Evolutionary conservation across 768 basidiomycete species (phyloP).

Genomic region (Leccinum truebloodii): DNA sequence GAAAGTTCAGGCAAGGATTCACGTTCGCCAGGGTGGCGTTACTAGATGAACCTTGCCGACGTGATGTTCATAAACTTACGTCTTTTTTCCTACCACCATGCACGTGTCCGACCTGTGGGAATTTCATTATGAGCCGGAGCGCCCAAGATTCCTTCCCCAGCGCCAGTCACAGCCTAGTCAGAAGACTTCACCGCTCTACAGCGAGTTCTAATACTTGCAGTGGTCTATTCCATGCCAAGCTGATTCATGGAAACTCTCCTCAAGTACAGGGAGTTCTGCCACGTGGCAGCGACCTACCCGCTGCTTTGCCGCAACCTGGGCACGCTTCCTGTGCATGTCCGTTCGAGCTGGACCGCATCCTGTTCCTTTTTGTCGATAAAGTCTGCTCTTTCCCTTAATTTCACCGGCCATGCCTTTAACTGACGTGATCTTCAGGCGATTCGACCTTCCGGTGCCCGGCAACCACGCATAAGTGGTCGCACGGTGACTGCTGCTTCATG

Average conservation of each 20-base stretch:
- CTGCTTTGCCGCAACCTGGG: not conserved
- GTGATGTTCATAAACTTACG: conserved; percentile 1
- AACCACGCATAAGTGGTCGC: conserved; percentile 27
- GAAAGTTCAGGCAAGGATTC: not conserved
- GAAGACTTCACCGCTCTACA: not conserved
- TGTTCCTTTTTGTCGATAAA: conserved; percentile 13
- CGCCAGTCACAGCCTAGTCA: not conserved
- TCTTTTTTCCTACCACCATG: conserved; percentile 15
- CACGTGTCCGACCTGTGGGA: conserved; percentile 17
- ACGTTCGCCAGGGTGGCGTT: not conserved
- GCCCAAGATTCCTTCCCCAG: not conserved
- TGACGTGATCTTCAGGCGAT: conserved; percentile 29
- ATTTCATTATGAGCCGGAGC: not conserved
- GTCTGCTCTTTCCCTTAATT: conserved; percentile 27
- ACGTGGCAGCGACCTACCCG: conserved; percentile 15
- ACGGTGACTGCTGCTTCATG: conserved; percentile 20
- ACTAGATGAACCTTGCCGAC: not conserved
- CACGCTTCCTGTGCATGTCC: conserved; percentile 31
- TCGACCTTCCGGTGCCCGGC: conserved; percentile 25
- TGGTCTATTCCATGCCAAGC: not conserved
- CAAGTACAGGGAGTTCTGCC: not conserved
- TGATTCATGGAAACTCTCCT: not conserved
- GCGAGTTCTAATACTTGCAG: not conserved
- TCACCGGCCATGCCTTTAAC: conserved; percentile 15
- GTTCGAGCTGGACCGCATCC: conserved; percentile 20